Evolutionary conservation across 2,329 filamentous ascomycete genomes (phyloP).

Genomic region (Arthrinium phaeospermum): DNA sequence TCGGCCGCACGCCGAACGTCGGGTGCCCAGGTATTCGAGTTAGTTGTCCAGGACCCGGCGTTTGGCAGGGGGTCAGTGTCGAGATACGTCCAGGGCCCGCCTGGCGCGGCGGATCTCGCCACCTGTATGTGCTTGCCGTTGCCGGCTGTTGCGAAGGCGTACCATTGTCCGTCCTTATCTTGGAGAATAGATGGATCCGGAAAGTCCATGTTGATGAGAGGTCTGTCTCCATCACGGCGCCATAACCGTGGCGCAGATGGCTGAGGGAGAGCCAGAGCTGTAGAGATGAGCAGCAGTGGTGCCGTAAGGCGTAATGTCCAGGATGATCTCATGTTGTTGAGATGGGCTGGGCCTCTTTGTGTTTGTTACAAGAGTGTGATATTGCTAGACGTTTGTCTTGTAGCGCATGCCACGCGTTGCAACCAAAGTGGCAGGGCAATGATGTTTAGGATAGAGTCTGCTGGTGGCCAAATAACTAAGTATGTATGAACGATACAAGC

Average conservation of each 20-base stretch:
- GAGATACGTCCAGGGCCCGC: constrained; percentile 52
- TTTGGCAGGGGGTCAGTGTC: constrained; percentile 61
- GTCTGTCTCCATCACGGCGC: background rate
- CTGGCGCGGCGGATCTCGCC: constrained; percentile 54
- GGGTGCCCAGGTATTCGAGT: constrained; percentile 64
- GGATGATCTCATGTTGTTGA: background rate
- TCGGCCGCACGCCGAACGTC: constrained; percentile 57
- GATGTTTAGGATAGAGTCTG: background rate
- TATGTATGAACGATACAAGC: constrained; percentile 6
- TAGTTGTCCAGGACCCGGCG: constrained; percentile 58
- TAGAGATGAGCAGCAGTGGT: background rate
- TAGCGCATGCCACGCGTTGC: background rate
- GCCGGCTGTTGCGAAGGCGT: constrained; percentile 62
- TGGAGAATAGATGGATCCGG: constrained; percentile 60
- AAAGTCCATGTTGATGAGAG: constrained; percentile 51
- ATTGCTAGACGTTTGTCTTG: background rate
- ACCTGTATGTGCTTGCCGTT: constrained; percentile 59
- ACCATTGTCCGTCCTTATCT: constrained; percentile 54
- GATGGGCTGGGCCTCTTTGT: background rate
- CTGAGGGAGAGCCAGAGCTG: background rate
- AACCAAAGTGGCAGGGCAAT: background rate
- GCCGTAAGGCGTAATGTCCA: background rate
- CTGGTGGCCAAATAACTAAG: background rate
- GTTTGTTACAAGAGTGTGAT: background rate
- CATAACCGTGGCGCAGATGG: background rate